A percentile compares a stretch with the other conserved stretches of the same genome.
Evolutionary conservation across 1,139 yeast species (phyloP).

Genomic region (Suhomyces choctaworum): DNA sequence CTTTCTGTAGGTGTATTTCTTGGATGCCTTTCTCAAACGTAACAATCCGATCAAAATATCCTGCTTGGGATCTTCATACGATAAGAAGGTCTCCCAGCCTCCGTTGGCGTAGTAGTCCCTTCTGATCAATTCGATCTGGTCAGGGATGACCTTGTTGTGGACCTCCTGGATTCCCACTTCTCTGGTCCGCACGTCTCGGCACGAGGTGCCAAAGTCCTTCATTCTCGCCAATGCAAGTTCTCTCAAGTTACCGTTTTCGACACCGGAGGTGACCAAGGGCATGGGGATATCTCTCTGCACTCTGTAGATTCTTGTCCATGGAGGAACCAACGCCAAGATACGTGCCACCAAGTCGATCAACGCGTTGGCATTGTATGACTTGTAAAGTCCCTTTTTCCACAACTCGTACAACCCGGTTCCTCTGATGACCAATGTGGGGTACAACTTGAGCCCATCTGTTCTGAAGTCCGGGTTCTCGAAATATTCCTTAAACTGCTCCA

Average conservation of each 20-base stretch:
- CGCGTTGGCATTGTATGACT: constrained; percentile 93
- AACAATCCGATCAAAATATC: constrained; percentile 91
- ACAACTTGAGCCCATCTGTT: constrained; percentile 93
- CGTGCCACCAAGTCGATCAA: constrained; percentile 93
- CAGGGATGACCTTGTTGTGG: constrained; percentile 95
- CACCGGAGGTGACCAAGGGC: constrained; percentile 98
- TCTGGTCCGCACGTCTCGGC: constrained; percentile 97
- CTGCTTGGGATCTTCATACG: constrained; percentile 96
- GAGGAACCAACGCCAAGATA: constrained; percentile 93
- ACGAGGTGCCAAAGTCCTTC: constrained; percentile 96
- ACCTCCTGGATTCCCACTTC: constrained; percentile 99
- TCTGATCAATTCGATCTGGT: constrained; percentile 92
- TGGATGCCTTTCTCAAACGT: constrained; percentile 84
- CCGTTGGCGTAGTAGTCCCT: constrained; percentile 97
- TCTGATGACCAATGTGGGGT: constrained; percentile 94
- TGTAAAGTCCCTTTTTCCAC: constrained; percentile 95
- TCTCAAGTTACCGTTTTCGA: constrained; percentile 94
- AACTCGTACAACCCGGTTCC: constrained; percentile 97
- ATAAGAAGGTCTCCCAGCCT: constrained; percentile 97
- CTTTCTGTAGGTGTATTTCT: constrained; percentile 85
- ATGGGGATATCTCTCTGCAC: constrained; percentile 99
- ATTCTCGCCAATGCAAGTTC: constrained; percentile 95
- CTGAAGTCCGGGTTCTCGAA: constrained; percentile 96
- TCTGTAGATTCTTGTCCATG: constrained; percentile 98
- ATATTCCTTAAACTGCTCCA: constrained; percentile 93